Evolutionary conservation across 805 yeast species (phyloP).

Genomic region (Kluyveromyces aestuarii): DNA sequence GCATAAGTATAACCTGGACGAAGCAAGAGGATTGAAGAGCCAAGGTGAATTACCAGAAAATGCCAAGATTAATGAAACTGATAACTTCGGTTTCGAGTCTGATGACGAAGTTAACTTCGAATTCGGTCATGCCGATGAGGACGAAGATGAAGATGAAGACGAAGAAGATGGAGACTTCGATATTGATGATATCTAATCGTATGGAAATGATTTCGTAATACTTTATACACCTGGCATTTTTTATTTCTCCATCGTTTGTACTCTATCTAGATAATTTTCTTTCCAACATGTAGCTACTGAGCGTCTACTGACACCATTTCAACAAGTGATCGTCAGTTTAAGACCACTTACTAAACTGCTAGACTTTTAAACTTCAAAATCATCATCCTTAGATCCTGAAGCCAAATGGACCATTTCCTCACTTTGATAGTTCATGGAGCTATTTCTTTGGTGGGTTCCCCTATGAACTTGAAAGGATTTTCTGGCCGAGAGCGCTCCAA

Average conservation of each 20-base stretch:
- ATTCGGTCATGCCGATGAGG: conserved; percentile 88
- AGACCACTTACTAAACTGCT: background rate
- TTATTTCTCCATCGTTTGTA: background rate
- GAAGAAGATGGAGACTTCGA: conserved; percentile 52
- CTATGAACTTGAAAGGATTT: conserved; percentile 64
- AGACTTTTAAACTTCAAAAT: conserved; percentile 3
- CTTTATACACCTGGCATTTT: background rate
- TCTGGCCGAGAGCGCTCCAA: conserved; percentile 69
- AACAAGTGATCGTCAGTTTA: background rate
- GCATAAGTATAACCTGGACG: conserved; percentile 93
- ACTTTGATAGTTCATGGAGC: conserved; percentile 6
- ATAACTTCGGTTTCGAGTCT: conserved; percentile 91
- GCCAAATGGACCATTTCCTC: conserved; percentile 10
- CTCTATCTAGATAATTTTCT: background rate
- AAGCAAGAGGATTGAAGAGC: conserved; percentile 91
- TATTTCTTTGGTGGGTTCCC: conserved; percentile 7
- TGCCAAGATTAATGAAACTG: conserved; percentile 96
- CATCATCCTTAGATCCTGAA: conserved; percentile 5
- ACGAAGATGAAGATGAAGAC: conserved; percentile 56
- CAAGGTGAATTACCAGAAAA: conserved; percentile 96
- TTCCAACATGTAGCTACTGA: background rate
- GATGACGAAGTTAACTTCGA: conserved; percentile 98
- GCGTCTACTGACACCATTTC: too few relatives aligned
- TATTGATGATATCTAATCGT: conserved; percentile 80
- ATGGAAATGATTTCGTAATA: background rate